Evolutionary conservation across 768 basidiomycete genomes (phyloP), one percentile per base, ranked within the genome.

Genomic region (Suillus paluster): DNA sequence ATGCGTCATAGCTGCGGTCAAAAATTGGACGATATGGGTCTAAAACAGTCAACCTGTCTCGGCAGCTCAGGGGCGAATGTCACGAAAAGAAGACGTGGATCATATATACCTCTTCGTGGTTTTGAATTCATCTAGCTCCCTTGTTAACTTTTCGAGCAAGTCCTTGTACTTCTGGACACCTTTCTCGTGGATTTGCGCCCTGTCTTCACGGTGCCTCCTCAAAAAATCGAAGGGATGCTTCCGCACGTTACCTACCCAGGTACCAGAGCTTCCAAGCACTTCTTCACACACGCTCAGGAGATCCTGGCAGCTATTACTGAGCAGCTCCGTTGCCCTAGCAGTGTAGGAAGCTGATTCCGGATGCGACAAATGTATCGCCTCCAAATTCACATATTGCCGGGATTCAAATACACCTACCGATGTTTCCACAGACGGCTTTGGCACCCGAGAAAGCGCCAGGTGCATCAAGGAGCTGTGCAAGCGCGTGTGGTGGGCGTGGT

Each of bases 381-480:
- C 90, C 3, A 92, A 76, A 64, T 91, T 84, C 60, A 91, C 76
- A 69, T 91, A 92, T 33, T 84, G 75, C 66, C 90, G 86, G 3
- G 84, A 84, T 75, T 92, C 90, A 62, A 92, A 92, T 15, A 90
- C 85, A 2, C 89, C 91, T 1, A 92, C 91, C 0, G 83, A 83
- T 33, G 80, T 76, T 67, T 91, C 87, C 17, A 5, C 36, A 17
- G 38, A 12, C 23, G 64, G 66, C 64, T 72, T 77, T 34, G 69
- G 61, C 11, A 64, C 60, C 34, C 67, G 75, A 36, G 72, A 69
- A 17, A 78, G 63, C 0, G 82, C 70, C 10, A 79, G 61, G 57
- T 79, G 78, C 41, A 81, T 68, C 21, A 83, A 67, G 9, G 81
- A 79, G 11, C 73, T 69, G 38, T 82, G 79, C 6, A 80, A 42